Conservation (phyloP, 306 rosid genomes). For the Urtica urens region DNA sequence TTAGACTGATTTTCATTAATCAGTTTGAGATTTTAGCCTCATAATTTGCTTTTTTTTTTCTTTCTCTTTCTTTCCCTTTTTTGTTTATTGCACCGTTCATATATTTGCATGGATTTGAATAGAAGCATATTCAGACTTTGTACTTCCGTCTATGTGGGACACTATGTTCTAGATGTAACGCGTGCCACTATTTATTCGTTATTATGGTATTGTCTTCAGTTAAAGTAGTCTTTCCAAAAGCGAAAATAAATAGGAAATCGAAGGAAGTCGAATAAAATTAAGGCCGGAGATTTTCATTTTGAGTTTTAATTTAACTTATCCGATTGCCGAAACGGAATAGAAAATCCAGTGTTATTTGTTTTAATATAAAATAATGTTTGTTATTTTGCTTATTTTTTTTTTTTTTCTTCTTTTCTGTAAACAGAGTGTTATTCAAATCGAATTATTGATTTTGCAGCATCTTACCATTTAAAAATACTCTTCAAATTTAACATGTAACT, state of each 20-base stretch:
- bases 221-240: background rate
- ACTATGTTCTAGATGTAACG: conserved; percentile 2
- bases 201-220: background rate
- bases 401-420: too few species aligned
- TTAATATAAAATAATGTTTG: too few species aligned
- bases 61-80: background rate
- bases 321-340: too few species aligned
- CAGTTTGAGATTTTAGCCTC: conserved; percentile 16
- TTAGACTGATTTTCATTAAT: conserved; percentile 13
- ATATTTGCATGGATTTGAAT: conserved; percentile 15
- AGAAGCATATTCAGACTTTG: conserved; percentile 8
- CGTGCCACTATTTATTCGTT: background rate
- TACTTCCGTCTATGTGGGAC: background rate
- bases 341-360: too few species aligned
- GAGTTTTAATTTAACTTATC: too few species aligned
- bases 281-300: too few species aligned
- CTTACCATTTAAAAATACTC: too few species aligned
- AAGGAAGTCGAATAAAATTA: background rate
- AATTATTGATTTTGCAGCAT: too few species aligned
- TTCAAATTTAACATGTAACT: too few species aligned
- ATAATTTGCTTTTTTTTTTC: conserved; percentile 8
- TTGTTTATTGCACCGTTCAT: conserved; percentile 6
- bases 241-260: background rate
- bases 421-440: too few species aligned
- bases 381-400: too few species aligned